These are phyloP conservation scores for Nicotiana benthamiana DNA, from an alignment of 257 asterid species.

Conservation along the genomic window DNA sequence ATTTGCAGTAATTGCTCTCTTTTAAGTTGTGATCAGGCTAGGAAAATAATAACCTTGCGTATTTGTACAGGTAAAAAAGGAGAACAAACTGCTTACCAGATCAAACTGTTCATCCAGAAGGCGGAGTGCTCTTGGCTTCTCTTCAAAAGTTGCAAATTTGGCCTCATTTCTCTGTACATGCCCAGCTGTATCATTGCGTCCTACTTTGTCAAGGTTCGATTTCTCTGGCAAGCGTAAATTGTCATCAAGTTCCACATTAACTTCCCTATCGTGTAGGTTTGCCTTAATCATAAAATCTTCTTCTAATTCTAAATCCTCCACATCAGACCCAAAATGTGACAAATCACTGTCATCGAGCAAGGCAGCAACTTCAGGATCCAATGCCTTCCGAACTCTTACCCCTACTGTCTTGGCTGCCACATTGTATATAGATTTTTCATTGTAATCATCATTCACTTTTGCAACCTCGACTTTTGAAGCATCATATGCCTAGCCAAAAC, in stretches of 20 bases:
- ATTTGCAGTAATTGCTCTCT: background rate
- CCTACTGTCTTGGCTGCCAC: constrained; percentile 53
- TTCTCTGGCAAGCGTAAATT: constrained; percentile 18
- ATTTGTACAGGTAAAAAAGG: background rate
- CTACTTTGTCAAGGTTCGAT: constrained; percentile 11
- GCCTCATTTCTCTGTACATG: background rate
- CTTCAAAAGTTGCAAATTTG: constrained; percentile 5
- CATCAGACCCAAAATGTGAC: constrained; percentile 55
- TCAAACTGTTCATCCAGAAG: constrained; percentile 87
- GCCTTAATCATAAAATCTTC: constrained; percentile 83
- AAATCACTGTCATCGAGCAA: constrained; percentile 58
- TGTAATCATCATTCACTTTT: constrained; percentile 35
- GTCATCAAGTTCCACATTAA: constrained; percentile 27
- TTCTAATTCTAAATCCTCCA: constrained; percentile 83
- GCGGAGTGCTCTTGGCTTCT: constrained; percentile 54
- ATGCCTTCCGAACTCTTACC: constrained; percentile 53
- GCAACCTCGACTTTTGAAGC: constrained; percentile 63
- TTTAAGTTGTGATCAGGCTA: background rate
- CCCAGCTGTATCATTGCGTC: constrained; percentile 9
- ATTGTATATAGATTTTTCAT: constrained; percentile 36
- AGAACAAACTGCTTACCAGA: constrained; percentile 37
- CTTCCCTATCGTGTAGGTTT: constrained; percentile 43
- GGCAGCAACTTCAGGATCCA: constrained; percentile 86
- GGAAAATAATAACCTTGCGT: background rate
- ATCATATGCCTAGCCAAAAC: constrained; percentile 68